These are phyloP conservation scores for Chrysoporthe puriensis DNA, from an alignment of 2,329 filamentous ascomycete genomes.

Conservation along the genomic window DNA sequence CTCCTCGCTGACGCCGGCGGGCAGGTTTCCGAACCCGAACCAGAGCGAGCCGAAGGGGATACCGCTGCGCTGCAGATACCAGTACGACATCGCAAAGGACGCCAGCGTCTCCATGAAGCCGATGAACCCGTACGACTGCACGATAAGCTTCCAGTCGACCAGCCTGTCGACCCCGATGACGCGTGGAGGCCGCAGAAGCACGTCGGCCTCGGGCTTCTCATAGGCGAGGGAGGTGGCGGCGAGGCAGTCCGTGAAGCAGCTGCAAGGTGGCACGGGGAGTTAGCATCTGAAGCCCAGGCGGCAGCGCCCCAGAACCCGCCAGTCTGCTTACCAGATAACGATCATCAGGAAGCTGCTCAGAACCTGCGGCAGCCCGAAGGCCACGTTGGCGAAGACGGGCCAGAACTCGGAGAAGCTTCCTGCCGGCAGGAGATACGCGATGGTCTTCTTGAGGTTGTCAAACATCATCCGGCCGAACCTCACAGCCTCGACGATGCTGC, in stretches of 20 bases:
- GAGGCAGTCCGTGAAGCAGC: constrained; percentile 77
- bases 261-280: constrained; percentile 29
- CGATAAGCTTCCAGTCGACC: constrained; percentile 72
- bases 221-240: constrained; percentile 76
- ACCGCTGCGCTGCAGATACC: constrained; percentile 65
- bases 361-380: constrained; percentile 74
- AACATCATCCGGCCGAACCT: constrained; percentile 76
- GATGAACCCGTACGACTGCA: constrained; percentile 73
- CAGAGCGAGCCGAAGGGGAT: constrained; percentile 68
- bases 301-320: too few relatives aligned
- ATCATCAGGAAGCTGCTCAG: constrained; percentile 76
- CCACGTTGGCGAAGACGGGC: constrained; percentile 74
- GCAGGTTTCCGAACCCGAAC: constrained; percentile 67
- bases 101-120: constrained; percentile 65
- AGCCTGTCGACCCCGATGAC: constrained; percentile 71
- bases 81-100: constrained; percentile 68
- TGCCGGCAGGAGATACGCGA: constrained; percentile 74
- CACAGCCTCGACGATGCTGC: constrained; percentile 72
- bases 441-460: constrained; percentile 77
- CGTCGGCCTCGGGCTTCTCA: constrained; percentile 76
- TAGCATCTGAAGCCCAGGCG: background rate
- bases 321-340: constrained; percentile 56
- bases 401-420: constrained; percentile 76
- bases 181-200: constrained; percentile 70
- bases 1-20: constrained; percentile 54